Evolutionary conservation across 202 grass and related monocot genomes (phyloP).

Genomic region (Setaria italica): DNA sequence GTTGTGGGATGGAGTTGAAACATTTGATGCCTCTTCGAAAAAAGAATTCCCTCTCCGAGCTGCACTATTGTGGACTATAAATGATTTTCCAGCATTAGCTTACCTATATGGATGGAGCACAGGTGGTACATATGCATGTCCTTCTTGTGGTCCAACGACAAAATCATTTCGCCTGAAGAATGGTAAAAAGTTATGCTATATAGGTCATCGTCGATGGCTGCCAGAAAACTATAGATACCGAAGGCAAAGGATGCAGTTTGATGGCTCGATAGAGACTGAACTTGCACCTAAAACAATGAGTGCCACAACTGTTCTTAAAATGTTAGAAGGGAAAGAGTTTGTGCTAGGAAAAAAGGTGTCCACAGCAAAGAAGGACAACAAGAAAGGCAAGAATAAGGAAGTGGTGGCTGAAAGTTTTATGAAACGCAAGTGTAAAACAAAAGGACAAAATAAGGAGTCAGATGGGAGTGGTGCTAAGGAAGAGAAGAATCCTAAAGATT

Average conservation of each 20-base stretch:
- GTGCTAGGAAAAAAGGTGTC: too few relatives aligned
- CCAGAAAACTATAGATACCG: too few relatives aligned
- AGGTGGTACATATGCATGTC: neutral
- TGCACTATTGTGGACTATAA: conserved; percentile 39
- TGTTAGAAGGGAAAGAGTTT: too few relatives aligned
- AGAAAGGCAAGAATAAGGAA: too few relatives aligned
- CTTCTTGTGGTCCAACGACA: neutral
- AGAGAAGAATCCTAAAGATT: neutral
- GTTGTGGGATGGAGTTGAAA: neutral
- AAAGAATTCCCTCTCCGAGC: neutral
- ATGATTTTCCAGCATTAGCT: conserved; percentile 43
- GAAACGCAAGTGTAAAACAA: neutral
- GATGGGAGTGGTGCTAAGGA: neutral
- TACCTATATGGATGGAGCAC: conserved; percentile 30
- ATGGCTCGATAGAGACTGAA: too few relatives aligned
- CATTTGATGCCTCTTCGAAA: conserved; percentile 1
- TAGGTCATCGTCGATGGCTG: too few relatives aligned
- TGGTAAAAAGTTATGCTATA: neutral
- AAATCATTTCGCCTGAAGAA: neutral
- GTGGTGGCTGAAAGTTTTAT: too few relatives aligned
- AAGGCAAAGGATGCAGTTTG: too few relatives aligned
- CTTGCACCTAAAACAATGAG: too few relatives aligned
- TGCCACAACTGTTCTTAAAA: too few relatives aligned
- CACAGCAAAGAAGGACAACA: too few relatives aligned
- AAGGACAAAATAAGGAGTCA: neutral